Evolutionary conservation across 495 filamentous ascomycete species (phyloP), one percentile per base, ranked within the genome.

Genomic region (Jackrogersella multiformis): DNA sequence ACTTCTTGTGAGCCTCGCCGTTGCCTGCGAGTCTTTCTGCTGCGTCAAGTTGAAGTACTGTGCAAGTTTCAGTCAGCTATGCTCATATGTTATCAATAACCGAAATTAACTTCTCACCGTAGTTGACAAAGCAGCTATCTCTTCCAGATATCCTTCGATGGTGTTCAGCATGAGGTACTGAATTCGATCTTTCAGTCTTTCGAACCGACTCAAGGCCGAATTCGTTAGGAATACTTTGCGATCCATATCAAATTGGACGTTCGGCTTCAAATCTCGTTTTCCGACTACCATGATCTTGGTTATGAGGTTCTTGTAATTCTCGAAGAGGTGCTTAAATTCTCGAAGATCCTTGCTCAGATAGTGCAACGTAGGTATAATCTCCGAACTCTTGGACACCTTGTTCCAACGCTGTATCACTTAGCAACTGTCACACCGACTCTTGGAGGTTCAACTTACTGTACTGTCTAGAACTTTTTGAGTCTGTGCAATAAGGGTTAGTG

Each of bases 31-130:
- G 77, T 96, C 90, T 70, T 92, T 92, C 70, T 94, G 88, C 10
- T 92, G 89, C 56, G 92, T 93, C 68, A 96, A 83, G 78, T 93
- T 94, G 84, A 95, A 96, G 75, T 92, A 92, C 90, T 92, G 46
- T 36, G 2, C 18, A 42, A 45, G 13, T 38, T 48, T 77, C 44
- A 78, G 73, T 55, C n/a, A n/a, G n/a, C n/a, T n/a, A 34, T 5
- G 12, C 13, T n/a, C 39, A 4, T 35, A 16, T 30, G 38, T n/a
- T 13, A 20, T 44, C 24, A 51, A 18, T n/a, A 18, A 45, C 23
- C n/a, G 13, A n/a, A 0, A 12, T 41, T 16, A 18, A 18, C 8
- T 51, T 24, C 71, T 66, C 69, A 76, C 74, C 77, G 94, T 83
- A 52, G 87, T 88, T 15, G 92, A 89, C 39, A 96, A 79, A 5